Evolutionary conservation across 2,329 filamentous ascomycete species (phyloP).

Genomic region (Exophiala bonariae): DNA sequence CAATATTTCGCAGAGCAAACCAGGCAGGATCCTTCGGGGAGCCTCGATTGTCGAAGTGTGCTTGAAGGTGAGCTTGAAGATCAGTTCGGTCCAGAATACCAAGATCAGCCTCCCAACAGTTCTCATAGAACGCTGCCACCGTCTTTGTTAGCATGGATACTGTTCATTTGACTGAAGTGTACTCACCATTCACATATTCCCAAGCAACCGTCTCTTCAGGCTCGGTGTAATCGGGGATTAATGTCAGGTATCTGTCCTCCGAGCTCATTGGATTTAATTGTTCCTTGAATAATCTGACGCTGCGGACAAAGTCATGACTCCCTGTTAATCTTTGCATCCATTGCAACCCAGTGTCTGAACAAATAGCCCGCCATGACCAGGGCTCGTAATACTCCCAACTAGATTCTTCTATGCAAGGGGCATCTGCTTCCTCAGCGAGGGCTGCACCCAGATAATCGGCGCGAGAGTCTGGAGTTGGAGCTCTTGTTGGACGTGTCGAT

Average conservation of each 20-base stretch:
- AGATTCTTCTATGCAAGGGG: neutral
- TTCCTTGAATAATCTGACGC: neutral
- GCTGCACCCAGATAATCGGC: too few species aligned
- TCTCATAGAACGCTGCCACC: conserved; percentile 9
- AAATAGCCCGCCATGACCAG: neutral
- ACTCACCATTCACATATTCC: neutral
- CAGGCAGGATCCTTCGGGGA: conserved; percentile 2
- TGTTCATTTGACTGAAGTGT: neutral
- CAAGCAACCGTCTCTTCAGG: neutral
- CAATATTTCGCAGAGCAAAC: conserved; percentile 12
- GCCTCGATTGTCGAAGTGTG: neutral
- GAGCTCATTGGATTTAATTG: neutral
- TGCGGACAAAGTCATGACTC: neutral
- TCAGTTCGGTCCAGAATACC: conserved; percentile 9
- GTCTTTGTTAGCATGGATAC: neutral
- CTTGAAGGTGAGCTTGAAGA: conserved; percentile 6
- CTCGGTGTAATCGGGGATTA: neutral
- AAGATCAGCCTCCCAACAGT: conserved; percentile 11
- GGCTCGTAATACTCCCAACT: conserved; percentile 1
- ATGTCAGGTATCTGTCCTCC: neutral
- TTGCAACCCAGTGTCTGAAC: neutral
- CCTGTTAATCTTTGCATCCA: neutral
- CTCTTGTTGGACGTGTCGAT: too few species aligned
- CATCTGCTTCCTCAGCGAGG: too few species aligned
- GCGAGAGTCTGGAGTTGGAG: too few species aligned